phyloP scores from a whole-genome alignment of 2,329 filamentous ascomycete genomes.

The Cercospora berteroae region DNA sequence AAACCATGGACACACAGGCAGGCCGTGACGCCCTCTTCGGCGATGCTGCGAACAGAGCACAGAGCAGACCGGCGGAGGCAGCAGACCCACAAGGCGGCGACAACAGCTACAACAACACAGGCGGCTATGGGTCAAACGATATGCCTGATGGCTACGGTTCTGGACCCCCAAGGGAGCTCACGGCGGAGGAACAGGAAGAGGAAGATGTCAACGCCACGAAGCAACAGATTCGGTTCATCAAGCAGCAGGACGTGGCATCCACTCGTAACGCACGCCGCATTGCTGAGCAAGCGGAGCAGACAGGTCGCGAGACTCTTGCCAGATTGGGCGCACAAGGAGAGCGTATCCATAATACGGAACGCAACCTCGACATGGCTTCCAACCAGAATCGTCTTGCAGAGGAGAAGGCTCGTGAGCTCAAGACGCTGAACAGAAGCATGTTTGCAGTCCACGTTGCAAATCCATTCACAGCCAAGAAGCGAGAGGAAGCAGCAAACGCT shows the following conservation, averaged over 20 bases:
- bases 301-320: slow-evolving; percentile 68
- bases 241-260: slow-evolving; percentile 72
- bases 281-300: slow-evolving; percentile 67
- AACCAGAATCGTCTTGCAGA: slow-evolving; percentile 74
- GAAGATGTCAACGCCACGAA: slow-evolving; percentile 71
- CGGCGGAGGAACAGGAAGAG: slow-evolving; percentile 75
- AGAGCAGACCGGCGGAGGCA: slow-evolving; percentile 44
- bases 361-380: slow-evolving; percentile 72
- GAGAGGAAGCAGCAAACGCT: slow-evolving; percentile 60
- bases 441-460: slow-evolving; percentile 59
- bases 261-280: slow-evolving; percentile 68
- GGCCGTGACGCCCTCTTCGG: slow-evolving; percentile 66
- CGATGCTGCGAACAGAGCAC: slow-evolving; percentile 51
- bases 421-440: slow-evolving; percentile 85
- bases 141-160: slow-evolving; percentile 44
- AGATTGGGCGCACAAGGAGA: slow-evolving; percentile 77
- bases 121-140: slow-evolving; percentile 32
- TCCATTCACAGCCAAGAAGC: slow-evolving; percentile 65
- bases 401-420: slow-evolving; percentile 78
- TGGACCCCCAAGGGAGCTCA: slow-evolving; percentile 72
- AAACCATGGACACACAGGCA: slow-evolving; percentile 51
- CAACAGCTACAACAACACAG: slow-evolving; percentile 35
- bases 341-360: slow-evolving; percentile 76
- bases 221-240: slow-evolving; percentile 70
- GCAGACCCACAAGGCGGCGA: slow-evolving; percentile 23